Evolutionary conservation across 2,329 filamentous ascomycete species (phyloP).

Genomic region (Cytospora mali): DNA sequence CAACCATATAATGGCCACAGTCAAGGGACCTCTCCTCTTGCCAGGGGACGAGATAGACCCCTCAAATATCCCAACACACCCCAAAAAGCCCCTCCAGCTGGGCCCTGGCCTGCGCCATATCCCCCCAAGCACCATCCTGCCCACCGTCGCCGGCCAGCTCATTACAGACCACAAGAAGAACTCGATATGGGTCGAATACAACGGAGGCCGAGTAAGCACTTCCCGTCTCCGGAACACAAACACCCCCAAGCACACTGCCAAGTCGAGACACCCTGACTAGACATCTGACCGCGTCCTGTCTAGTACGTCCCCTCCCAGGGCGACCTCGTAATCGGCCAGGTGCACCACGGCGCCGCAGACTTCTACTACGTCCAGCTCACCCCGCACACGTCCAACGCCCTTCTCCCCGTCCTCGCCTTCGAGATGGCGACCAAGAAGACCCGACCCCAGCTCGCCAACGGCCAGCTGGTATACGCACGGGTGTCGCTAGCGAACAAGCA

Average conservation of each 20-base stretch:
- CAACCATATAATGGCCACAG: constrained; percentile 48
- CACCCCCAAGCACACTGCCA: background rate
- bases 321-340: constrained; percentile 86
- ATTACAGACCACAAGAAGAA: constrained; percentile 73
- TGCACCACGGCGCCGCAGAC: constrained; percentile 75
- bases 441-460: constrained; percentile 72
- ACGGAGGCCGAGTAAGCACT: constrained; percentile 66
- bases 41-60: constrained; percentile 78
- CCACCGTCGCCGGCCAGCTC: constrained; percentile 69
- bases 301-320: constrained; percentile 79
- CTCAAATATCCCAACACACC: constrained; percentile 66
- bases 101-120: constrained; percentile 84
- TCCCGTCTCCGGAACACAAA: constrained; percentile 20
- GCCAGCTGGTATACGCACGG: constrained; percentile 86
- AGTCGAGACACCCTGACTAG: constrained; percentile 4
- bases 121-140: constrained; percentile 71
- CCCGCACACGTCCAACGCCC: constrained; percentile 62
- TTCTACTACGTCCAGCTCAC: constrained; percentile 80
- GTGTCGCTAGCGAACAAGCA: constrained; percentile 76
- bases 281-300: constrained; percentile 33
- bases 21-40: constrained; percentile 66
- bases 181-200: constrained; percentile 75
- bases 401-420: constrained; percentile 87
- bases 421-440: constrained; percentile 93
- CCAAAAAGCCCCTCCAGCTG: constrained; percentile 73